A percentile compares a stretch with the other conserved stretches of the same genome.
These are phyloP conservation scores for Psilocybe sp. DNA, from an alignment of 768 basidiomycete species.

Conservation along the genomic window DNA sequence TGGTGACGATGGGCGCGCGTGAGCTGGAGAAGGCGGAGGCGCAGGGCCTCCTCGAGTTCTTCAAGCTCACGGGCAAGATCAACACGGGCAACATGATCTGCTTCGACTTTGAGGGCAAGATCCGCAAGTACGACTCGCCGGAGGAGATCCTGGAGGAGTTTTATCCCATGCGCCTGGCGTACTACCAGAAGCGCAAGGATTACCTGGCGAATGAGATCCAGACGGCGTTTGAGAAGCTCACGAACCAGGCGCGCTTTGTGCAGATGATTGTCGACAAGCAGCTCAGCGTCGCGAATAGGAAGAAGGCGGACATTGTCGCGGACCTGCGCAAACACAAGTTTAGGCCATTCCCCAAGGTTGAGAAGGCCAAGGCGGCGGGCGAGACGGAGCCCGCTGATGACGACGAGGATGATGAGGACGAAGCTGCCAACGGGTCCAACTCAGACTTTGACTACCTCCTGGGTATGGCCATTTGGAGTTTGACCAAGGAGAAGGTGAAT, in stretches of 20 bases:
- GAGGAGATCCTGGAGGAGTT: constrained; percentile 95
- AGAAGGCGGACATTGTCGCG: constrained; percentile 79
- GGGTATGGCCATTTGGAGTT: constrained; percentile 92
- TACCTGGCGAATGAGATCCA: constrained; percentile 82
- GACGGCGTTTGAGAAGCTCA: constrained; percentile 74
- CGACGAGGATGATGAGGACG: constrained; percentile 52
- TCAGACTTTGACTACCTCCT: constrained; percentile 90
- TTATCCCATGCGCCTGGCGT: constrained; percentile 82
- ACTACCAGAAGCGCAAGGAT: constrained; percentile 97
- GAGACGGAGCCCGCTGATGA: constrained; percentile 55
- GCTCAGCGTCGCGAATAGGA: constrained; percentile 81
- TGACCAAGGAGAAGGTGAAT: constrained; percentile 88
- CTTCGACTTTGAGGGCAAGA: constrained; percentile 95
- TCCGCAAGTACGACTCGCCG: constrained; percentile 86
- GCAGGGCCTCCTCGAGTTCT: constrained; percentile 87
- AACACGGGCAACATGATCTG: constrained; percentile 97
- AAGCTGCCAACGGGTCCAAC: constrained; percentile 26
- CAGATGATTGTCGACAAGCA: constrained; percentile 91
- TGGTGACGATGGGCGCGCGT: constrained; percentile 75
- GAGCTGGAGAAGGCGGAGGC: constrained; percentile 84
- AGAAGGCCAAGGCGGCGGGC: constrained; percentile 62
- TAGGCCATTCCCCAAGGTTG: constrained; percentile 84
- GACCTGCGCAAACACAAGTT: constrained; percentile 86
- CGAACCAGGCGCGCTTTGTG: constrained; percentile 95
- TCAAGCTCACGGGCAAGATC: constrained; percentile 84